Conservation (phyloP, 2,329 filamentous ascomycete species). For the Aureobasidium sp. region DNA sequence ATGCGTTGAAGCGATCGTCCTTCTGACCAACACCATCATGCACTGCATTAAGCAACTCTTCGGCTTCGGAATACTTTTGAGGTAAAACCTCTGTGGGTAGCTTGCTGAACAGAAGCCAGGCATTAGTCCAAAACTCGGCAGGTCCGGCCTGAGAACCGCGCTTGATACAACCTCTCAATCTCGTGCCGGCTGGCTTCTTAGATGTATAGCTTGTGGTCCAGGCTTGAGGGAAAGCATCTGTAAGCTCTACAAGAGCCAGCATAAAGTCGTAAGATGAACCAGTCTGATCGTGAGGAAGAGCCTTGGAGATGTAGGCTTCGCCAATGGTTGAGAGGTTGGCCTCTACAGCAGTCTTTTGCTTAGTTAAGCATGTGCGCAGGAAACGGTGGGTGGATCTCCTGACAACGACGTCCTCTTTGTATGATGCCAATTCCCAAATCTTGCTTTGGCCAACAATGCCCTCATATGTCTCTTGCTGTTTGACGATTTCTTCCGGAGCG, state of each 20-base stretch:
- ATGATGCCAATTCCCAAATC: slow-evolving; percentile 51
- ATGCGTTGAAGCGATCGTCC: slow-evolving; percentile 64
- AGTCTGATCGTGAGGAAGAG: slow-evolving; percentile 61
- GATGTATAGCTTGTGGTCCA: slow-evolving; percentile 62
- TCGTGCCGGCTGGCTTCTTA: slow-evolving; percentile 47
- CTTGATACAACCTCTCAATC: slow-evolving; percentile 65
- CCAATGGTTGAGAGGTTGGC: slow-evolving; percentile 48
- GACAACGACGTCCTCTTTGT: slow-evolving; percentile 46
- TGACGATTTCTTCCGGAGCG: slow-evolving; percentile 45
- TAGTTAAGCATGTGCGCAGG: slow-evolving; percentile 41
- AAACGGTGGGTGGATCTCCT: slow-evolving; percentile 50
- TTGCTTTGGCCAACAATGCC: slow-evolving; percentile 55
- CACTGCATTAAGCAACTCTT: slow-evolving; percentile 57
- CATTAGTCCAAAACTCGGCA: slow-evolving; percentile 61
- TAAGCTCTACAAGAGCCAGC: slow-evolving; percentile 58
- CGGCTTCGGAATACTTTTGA: slow-evolving; percentile 43
- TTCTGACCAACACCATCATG: slow-evolving; percentile 62
- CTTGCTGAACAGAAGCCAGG: slow-evolving; percentile 52
- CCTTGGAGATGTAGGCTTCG: slow-evolving; percentile 64
- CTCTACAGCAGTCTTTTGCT: slow-evolving; percentile 31
- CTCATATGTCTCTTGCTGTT: slow-evolving; percentile 54
- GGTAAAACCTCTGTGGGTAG: slow-evolving; percentile 52
- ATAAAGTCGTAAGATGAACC: slow-evolving; percentile 68
- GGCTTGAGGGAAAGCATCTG: slow-evolving; percentile 54
- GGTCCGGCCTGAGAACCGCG: slow-evolving; percentile 76